phyloP scores from a whole-genome alignment of 495 filamentous ascomycete genomes.

The Trichoderma asperelloides region DNA sequence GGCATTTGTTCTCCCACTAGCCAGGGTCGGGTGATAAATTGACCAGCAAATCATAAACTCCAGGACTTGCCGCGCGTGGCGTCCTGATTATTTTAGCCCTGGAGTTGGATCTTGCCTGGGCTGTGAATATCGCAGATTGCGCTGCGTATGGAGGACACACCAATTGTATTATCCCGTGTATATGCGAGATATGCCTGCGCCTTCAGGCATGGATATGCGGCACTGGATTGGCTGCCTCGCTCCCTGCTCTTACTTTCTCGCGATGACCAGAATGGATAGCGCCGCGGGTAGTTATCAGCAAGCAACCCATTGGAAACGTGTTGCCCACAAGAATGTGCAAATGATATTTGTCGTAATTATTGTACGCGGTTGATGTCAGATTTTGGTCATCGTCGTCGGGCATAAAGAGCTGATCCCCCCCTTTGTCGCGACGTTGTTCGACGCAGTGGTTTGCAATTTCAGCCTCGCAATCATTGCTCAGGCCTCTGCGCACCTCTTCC shows the following conservation, averaged over 20 bases:
- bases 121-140: too few relatives aligned
- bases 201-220: neutral
- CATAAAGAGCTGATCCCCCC: neutral
- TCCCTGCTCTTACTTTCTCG: neutral
- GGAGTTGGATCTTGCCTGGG: too few relatives aligned
- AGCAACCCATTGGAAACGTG: neutral
- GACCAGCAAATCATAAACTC: neutral
- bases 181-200: neutral
- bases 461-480: neutral
- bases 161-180: neutral
- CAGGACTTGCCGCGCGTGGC: too few relatives aligned
- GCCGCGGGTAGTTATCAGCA: neutral
- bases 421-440: neutral
- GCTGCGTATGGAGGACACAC: too few relatives aligned
- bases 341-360: neutral
- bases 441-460: neutral
- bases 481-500: neutral
- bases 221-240: neutral
- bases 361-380: neutral
- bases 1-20: neutral
- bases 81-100: too few relatives aligned
- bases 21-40: neutral
- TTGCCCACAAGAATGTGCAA: neutral
- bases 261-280: neutral
- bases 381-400: neutral